Evolutionary conservation across 2,329 filamentous ascomycete species (phyloP).

Genomic region (Thielaviopsis populi): DNA sequence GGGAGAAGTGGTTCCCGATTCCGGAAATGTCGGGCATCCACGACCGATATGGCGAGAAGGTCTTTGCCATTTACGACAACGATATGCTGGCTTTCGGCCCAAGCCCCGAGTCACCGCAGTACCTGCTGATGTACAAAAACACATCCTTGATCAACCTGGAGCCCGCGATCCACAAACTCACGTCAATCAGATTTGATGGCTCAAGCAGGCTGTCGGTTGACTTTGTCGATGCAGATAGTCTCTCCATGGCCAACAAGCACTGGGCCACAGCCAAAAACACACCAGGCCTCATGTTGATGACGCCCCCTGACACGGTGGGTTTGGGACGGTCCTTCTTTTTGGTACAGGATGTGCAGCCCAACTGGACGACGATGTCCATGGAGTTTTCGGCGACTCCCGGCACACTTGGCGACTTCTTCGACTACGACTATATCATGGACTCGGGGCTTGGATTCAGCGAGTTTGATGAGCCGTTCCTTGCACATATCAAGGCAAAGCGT

Average conservation of each 20-base stretch:
- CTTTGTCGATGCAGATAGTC: not conserved
- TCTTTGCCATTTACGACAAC: not conserved
- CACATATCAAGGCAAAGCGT: not conserved
- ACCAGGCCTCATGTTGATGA: not conserved
- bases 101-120: not conserved
- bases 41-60: not conserved
- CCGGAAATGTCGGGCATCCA: not conserved
- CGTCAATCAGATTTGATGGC: not conserved
- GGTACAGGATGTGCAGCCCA: not conserved
- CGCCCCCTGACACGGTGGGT: not conserved
- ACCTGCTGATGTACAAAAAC: not conserved
- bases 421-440: constrained; percentile 8
- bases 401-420: not conserved
- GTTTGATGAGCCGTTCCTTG: not conserved
- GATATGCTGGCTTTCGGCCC: constrained; percentile 3
- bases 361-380: not conserved
- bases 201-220: not conserved
- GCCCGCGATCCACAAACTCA: not conserved
- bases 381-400: not conserved
- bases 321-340: not conserved
- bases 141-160: not conserved
- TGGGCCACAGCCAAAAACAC: not conserved
- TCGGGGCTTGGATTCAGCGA: not conserved
- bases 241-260: not conserved
- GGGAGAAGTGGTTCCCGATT: not conserved